Percentiles rank a stretch among this genome's conserved stretches.
These are phyloP conservation scores for Diplodia corticola DNA, from an alignment of 2,329 filamentous ascomycete species.

Conservation along the genomic window DNA sequence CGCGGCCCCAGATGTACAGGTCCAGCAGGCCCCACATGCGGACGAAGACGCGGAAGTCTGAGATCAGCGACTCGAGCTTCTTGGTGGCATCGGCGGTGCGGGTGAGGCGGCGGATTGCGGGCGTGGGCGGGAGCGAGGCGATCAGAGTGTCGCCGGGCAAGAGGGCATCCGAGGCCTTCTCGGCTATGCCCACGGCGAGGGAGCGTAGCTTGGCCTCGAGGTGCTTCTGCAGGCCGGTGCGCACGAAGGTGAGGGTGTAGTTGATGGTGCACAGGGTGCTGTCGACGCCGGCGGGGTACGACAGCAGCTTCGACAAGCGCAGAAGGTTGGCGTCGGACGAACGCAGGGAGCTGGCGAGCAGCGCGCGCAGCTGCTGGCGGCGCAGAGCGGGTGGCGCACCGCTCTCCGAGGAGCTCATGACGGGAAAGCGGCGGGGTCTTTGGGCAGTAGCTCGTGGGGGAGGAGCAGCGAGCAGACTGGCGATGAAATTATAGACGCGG, in stretches of 20 bases:
- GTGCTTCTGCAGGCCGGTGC: slow-evolving; percentile 41
- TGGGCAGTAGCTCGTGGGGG: not conserved
- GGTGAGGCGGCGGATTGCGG: slow-evolving; percentile 35
- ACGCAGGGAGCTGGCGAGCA: slow-evolving; percentile 27
- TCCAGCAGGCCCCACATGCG: slow-evolving; percentile 76
- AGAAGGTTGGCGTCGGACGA: slow-evolving; percentile 36
- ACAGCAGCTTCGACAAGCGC: slow-evolving; percentile 41
- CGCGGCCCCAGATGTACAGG: slow-evolving; percentile 67
- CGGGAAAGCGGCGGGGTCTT: not conserved
- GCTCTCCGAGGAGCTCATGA: not conserved
- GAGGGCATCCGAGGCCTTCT: slow-evolving; percentile 41
- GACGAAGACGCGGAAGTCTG: slow-evolving; percentile 70
- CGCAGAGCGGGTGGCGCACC: not conserved
- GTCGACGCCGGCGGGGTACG: slow-evolving; percentile 44
- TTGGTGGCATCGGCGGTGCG: slow-evolving; percentile 37
- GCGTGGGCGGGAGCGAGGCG: slow-evolving; percentile 39
- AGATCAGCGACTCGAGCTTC: slow-evolving; percentile 63
- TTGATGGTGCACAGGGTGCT: slow-evolving; percentile 44
- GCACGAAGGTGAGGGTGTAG: slow-evolving; percentile 47
- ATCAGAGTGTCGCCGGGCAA: slow-evolving; percentile 46
- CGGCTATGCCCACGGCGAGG: slow-evolving; percentile 37
- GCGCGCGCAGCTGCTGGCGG: slow-evolving; percentile 19
- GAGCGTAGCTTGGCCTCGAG: slow-evolving; percentile 38
- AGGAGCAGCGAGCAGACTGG: not conserved
- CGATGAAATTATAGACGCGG: not conserved